A percentile compares a stretch with the other conserved stretches of the same genome.
These are phyloP conservation scores for Tolypocladium nubicola DNA, from an alignment of 2,329 filamentous ascomycete species.

Conservation along the genomic window DNA sequence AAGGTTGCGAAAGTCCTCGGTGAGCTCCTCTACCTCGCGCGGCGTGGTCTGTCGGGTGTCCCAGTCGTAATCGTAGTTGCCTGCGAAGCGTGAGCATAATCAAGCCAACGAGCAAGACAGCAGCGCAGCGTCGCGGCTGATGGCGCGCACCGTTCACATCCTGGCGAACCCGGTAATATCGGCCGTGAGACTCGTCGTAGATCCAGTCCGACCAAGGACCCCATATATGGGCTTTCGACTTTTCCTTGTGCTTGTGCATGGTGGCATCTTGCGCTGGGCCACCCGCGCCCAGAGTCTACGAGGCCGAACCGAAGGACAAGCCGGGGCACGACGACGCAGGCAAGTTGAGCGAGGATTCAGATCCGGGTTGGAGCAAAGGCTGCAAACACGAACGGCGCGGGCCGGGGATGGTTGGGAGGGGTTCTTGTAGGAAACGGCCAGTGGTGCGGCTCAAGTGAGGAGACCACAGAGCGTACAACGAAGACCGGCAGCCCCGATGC, in stretches of 20 bases:
- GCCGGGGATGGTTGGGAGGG: constrained; percentile 3
- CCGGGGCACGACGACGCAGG: neutral
- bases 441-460: constrained; percentile 3
- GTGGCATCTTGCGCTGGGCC: constrained; percentile 13
- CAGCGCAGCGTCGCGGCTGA: neutral
- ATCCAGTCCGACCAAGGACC: constrained; percentile 16
- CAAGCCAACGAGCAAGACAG: neutral
- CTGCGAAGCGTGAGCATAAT: neutral
- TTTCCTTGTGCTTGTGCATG: constrained; percentile 18
- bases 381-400: neutral
- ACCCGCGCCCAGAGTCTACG: constrained; percentile 1
- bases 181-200: constrained; percentile 8
- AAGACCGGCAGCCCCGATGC: neutral
- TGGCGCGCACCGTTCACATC: constrained; percentile 11
- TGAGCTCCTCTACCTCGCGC: constrained; percentile 4
- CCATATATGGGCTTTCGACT: constrained; percentile 14
- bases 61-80: constrained; percentile 11
- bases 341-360: neutral
- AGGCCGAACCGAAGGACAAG: neutral
- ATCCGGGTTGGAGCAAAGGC: neutral
- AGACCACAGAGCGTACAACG: neutral
- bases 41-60: constrained; percentile 4
- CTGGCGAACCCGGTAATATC: constrained; percentile 15
- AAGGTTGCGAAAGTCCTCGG: constrained; percentile 3
- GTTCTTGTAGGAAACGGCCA: constrained; percentile 5